Evolutionary conservation across 2,329 filamentous ascomycete genomes (phyloP).

Genomic region (Hypoxylon sp.): DNA sequence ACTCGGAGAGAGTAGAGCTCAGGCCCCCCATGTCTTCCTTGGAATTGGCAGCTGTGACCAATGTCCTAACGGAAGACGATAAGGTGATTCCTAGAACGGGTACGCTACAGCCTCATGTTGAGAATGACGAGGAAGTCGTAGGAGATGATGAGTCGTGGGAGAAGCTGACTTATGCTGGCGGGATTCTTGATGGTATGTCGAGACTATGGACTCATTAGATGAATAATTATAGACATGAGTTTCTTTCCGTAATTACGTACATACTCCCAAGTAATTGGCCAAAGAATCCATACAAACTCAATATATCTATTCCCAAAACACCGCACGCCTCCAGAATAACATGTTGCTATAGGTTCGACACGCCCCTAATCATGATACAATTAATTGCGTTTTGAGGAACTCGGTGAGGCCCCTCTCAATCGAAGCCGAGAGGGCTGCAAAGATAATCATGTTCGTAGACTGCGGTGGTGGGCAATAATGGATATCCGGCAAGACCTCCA

Average conservation of each 20-base stretch:
- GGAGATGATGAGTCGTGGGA: background rate
- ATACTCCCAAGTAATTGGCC: background rate
- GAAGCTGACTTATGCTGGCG: background rate
- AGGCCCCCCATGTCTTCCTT: background rate
- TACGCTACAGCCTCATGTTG: background rate
- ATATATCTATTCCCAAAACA: background rate
- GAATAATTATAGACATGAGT: background rate
- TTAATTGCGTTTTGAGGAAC: conserved; percentile 62
- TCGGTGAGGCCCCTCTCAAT: conserved; percentile 70
- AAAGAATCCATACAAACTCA: background rate
- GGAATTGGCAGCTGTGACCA: background rate
- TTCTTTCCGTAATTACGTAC: background rate
- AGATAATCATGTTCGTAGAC: conserved; percentile 69
- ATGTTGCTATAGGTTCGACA: background rate
- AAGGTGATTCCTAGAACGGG: background rate
- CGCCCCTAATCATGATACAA: conserved; percentile 25
- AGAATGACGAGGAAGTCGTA: background rate
- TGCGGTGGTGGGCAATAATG: conserved; percentile 67
- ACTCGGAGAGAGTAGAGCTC: background rate
- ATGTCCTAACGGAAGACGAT: background rate
- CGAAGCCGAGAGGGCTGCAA: conserved; percentile 72
- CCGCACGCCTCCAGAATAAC: background rate
- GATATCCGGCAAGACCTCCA: conserved; percentile 68
- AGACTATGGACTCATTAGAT: background rate
- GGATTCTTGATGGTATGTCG: background rate